Percentiles rank a stretch among this genome's conserved stretches.
phyloP scores from a whole-genome alignment of 2,329 filamentous ascomycete genomes.

The Calonectria multiphialidica region DNA sequence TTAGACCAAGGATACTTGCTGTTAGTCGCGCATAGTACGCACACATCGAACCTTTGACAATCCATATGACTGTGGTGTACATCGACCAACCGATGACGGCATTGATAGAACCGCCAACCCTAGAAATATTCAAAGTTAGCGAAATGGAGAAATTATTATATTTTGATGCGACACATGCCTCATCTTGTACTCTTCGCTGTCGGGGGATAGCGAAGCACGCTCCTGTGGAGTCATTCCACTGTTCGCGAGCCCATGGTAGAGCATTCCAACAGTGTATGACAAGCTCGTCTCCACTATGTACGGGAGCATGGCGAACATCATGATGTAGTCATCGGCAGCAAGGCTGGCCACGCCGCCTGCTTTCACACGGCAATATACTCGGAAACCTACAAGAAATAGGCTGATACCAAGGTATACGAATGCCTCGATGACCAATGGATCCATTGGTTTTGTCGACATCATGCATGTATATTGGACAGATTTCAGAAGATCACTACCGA shows the following conservation, averaged over 20 bases:
- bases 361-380: background rate
- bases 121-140: background rate
- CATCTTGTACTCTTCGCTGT: conserved; percentile 1
- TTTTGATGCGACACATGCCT: too few relatives aligned
- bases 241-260: background rate
- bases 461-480: too few relatives aligned
- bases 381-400: background rate
- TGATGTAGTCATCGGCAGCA: conserved; percentile 4
- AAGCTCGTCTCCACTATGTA: background rate
- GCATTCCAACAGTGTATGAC: background rate
- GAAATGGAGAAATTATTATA: too few relatives aligned
- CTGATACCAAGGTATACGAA: conserved; percentile 1
- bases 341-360: background rate
- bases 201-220: background rate
- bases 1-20: background rate
- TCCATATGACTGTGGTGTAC: conserved; percentile 5
- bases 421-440: background rate
- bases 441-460: too few relatives aligned
- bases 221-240: conserved; percentile 5
- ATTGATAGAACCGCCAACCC: conserved; percentile 8
- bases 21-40: background rate
- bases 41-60: conserved; percentile 7
- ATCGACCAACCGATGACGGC: background rate
- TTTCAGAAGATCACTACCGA: too few relatives aligned
- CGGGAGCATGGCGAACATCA: background rate